Base-by-base conservation (phyloP, 2,329 filamentous ascomycete genomes). In the Diaporthe vexans region DNA sequence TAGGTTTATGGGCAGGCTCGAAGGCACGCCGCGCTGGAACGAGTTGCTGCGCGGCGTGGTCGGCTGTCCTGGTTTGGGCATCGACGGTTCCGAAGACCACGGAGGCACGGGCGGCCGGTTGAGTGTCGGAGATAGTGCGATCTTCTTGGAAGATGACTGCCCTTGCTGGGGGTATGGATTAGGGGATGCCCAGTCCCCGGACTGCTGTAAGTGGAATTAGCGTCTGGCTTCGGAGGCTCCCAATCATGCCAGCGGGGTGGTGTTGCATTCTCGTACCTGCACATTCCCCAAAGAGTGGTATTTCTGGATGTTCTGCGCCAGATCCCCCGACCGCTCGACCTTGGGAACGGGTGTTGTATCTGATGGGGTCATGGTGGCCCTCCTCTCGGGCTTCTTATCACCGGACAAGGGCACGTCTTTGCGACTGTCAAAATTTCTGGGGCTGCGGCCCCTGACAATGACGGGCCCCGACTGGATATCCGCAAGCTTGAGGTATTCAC, bases 381-480 rank as follows among this genome's bases (percentile, higher is more conserved):
- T 85, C 74, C 85, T 84, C 75, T 89, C 88, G 21, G 81, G 57
- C 75, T 85, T 85, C 80, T 86, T 88, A 26, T 89, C 88, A 8
- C 84, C 84, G 1, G 91, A 93, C 67, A 97, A 85, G 1, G 94
- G 94, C 69, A 96, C 90, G 80, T 97, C 95, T 81, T 97, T 97
- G 74, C 94, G 90, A 71, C 94, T 95, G 80, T 98, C 95, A 82
- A 98, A 98, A 80, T 98, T 98, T 73, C 96, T 90, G 0, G 96
- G 96, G 81, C 95, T 98, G 74, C 96, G 91, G 46, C 96, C 96
- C 73, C 96, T 93, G 48, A 98, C 96, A 78, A 98, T 98, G 73
- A 98, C 95, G n/a, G 96, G 94, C 0, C 95, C 95, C 1, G 95
- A 98, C 78, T 94, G 93, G 19, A 97, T 93, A 82, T 98, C 95